Base-by-base conservation (phyloP, 169 alveolate genomes). In the Plasmodium vivax region DNA sequence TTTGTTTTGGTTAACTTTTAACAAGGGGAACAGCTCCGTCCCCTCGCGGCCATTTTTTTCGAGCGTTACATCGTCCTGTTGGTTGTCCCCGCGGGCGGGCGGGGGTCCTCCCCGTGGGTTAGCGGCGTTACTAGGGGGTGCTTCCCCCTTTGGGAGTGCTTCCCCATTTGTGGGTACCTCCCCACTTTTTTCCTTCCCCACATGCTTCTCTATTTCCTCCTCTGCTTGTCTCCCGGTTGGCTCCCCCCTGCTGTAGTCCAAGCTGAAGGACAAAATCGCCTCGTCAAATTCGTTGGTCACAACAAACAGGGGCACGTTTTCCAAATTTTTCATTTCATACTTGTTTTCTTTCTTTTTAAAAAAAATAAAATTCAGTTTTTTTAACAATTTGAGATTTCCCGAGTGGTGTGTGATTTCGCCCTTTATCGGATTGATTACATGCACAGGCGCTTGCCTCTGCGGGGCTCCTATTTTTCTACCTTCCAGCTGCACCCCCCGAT, bases 261-360 rank as follows among this genome's bases (percentile, higher is more conserved):
- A 14, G 27, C 43, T 43, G 43, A 87, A 87, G 32, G 93, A 87
- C 34, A 87, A 56, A 71, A 87, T 87, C 19, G 72, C 74, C 19
- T 87, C 93, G 41, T 87, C 93, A 68, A 87, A 87, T 36, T 87
- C 82, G 81, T 87, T 87, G 16, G 93, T 87, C 34, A 87, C 85
- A 34, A 79, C 93, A 87, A 75, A 87, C 32, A 87, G 71, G 32
- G 93, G 88, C 27, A 87, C 71, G 81, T 87, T 87, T 77, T 87
- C 93, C 71, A 87, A 87, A 77, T 87, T 87, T 79, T 87, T 87
- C 74, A 87, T 75, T 87, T 87, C 93, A 87, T 87, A 87, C 16
- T 77, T 54, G 62, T 74, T 87, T 9, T 75, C 82, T 5, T 72
- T 45, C 30, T 79, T 58, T 87, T 77, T 87, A 14, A 19, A 34